These are phyloP conservation scores for Ochromonas danica DNA, from an alignment of 108 stramenopile species.

Conservation along the genomic window DNA sequence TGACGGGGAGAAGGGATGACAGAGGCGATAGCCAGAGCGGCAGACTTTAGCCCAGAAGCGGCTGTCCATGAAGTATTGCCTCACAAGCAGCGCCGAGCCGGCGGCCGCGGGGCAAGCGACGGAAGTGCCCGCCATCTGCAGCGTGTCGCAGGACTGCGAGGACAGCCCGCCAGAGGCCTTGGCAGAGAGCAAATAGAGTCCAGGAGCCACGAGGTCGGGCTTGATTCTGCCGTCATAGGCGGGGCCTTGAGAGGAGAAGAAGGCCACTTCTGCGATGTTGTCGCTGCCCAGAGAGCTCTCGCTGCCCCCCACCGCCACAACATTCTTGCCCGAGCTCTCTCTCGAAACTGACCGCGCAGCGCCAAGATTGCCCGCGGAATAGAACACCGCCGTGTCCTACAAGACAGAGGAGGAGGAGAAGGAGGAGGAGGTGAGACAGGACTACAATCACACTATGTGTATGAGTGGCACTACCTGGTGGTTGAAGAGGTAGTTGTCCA, in stretches of 20 bases:
- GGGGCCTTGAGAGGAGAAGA: neutral
- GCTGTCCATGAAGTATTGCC: conserved; percentile 7
- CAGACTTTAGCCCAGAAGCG: neutral
- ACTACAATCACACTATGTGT: no score
- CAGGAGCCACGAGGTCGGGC: conserved; percentile 2
- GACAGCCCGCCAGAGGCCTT: neutral
- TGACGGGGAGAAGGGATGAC: neutral
- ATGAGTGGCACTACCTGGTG: no score
- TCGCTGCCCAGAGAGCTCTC: neutral
- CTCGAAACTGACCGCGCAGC: neutral
- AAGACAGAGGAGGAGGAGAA: no score
- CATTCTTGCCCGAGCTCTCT: conserved; percentile 6
- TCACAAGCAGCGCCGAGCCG: neutral
- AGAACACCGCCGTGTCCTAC: neutral
- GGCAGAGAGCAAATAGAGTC: neutral
- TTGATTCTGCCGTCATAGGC: conserved; percentile 7
- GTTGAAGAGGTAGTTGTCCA: neutral
- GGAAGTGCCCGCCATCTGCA: conserved; percentile 1
- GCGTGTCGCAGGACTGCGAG: no score
- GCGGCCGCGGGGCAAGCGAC: conserved; percentile 1
- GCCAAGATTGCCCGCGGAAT: neutral
- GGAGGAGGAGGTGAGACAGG: no score
- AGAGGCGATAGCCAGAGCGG: neutral
- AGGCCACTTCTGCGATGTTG: neutral
- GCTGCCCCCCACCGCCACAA: neutral